phyloP scores from a whole-genome alignment of 208 protist genomes.

The Balamuthia mandrillaris region DNA sequence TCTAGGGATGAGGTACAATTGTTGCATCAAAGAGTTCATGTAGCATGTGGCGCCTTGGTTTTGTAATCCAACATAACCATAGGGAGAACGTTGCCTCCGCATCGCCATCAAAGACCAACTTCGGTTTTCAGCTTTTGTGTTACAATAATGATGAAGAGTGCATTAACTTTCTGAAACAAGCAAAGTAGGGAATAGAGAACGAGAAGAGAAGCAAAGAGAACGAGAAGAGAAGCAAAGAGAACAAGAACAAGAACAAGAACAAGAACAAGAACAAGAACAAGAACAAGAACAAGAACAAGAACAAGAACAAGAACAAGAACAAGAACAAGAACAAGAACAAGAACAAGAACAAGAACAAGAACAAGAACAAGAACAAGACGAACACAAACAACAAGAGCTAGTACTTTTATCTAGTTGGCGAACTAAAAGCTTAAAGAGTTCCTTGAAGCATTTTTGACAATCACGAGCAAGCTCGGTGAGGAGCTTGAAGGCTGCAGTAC shows the following conservation, averaged over 20 bases:
- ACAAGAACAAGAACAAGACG: background rate
- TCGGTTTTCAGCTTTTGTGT: background rate
- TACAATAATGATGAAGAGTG: too few relatives aligned
- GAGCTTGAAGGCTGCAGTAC: constrained; percentile 60
- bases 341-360: too few relatives aligned
- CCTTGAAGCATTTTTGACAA: background rate
- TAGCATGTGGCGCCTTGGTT: constrained; percentile 80
- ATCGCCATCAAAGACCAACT: background rate
- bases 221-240: too few relatives aligned
- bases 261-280: too few relatives aligned
- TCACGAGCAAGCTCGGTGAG: constrained; percentile 54
- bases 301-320: too few relatives aligned
- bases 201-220: too few relatives aligned
- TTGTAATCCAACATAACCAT: constrained; percentile 68
- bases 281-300: too few relatives aligned
- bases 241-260: too few relatives aligned
- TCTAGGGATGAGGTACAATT: constrained; percentile 64
- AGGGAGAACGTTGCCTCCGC: background rate
- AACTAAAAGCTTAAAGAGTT: background rate
- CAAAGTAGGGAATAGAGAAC: too few relatives aligned
- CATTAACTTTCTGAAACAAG: too few relatives aligned
- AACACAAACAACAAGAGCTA: background rate
- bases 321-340: too few relatives aligned
- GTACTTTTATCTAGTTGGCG: constrained; percentile 6
- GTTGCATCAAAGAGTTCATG: constrained; percentile 76